Evolutionary conservation across 108 stramenopile genomes (phyloP).

Genomic region (Cyclostephanos tholiformis): DNA sequence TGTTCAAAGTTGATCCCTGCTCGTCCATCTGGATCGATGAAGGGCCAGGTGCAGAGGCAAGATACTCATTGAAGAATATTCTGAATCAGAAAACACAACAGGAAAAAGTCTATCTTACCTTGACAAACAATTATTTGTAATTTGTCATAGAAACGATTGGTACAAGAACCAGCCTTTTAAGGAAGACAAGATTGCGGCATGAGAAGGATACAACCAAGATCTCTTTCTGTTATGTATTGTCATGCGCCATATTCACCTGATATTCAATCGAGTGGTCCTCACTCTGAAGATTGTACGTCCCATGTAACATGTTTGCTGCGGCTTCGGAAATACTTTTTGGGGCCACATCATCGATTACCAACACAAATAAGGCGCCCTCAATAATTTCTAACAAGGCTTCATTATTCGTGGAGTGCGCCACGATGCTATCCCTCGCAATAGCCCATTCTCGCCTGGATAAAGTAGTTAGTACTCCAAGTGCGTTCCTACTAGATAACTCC

Average conservation of each 20-base stretch:
- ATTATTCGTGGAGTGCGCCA: constrained; percentile 54
- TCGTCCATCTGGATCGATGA: constrained; percentile 25
- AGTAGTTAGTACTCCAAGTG: constrained; percentile 83
- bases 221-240: background rate
- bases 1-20: constrained; percentile 87
- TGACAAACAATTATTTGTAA: constrained; percentile 65
- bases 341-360: constrained; percentile 77
- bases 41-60: background rate
- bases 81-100: constrained; percentile 53
- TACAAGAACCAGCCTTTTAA: constrained; percentile 71
- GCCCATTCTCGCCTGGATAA: constrained; percentile 81
- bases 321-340: constrained; percentile 76
- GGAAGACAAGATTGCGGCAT: constrained; percentile 4
- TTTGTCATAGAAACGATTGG: constrained; percentile 92
- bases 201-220: no score
- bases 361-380: constrained; percentile 83
- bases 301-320: constrained; percentile 87
- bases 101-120: constrained; percentile 38
- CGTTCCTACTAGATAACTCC: constrained; percentile 46
- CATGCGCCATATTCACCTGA: constrained; percentile 21
- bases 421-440: constrained; percentile 55
- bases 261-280: constrained; percentile 47
- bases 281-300: constrained; percentile 63
- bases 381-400: constrained; percentile 62
- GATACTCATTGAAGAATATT: background rate